Evolutionary conservation across 805 yeast genomes (phyloP), one percentile per base, ranked within the genome.

Genomic region (Blastobotrys robertii): DNA sequence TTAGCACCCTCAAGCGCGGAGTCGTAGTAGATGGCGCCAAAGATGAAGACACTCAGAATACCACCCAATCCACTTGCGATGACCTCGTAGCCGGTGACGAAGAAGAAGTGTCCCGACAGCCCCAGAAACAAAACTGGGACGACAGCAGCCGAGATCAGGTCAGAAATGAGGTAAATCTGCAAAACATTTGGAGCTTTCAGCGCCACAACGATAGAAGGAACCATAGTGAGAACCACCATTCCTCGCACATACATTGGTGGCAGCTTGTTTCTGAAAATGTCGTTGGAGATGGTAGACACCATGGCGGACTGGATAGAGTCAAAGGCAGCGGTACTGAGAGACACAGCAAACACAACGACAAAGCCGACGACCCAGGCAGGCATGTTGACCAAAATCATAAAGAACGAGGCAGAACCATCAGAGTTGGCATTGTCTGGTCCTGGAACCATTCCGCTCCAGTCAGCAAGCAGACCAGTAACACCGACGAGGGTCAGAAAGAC

Each of bases 151-250:
- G 95, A 83, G 31, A 88, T 78, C 57, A 88, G 69, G 64, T 88
- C 97, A 2, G 94, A 94, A 66, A 88, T 88, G 58, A 88, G 72
- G 60, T 83, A 88, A 55, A 88, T 84, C 61, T 83, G 88, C 49
- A 88, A 69, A 43, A 88, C 84, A 59, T 84, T 81, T 39, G 86
- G 76, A 1, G 95, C 94, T 57, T 80, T 74, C 41, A 85, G 66
- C 1, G 95, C 95, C 46, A 88, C 84, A 15, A 85, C 86, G 32
- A 87, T 74, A 15, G 82, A 79, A 4, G 97, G 97, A n/a, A 82
- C 76, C 76, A 87, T 86, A 44, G 85, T 74, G 5, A 83, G 41
- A 15, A 83, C 70, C 29, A 86, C 95, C 49, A 84, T 63, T 14
- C 65, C 65, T 56, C 97, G 77, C 34, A 79, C 78, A 60, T 74